A percentile compares a stretch with the other conserved stretches of the same genome.
These are phyloP conservation scores for Lichtheimia hyalospora DNA, from an alignment of 371 early-diverging fungal genomes.

Conservation along the genomic window DNA sequence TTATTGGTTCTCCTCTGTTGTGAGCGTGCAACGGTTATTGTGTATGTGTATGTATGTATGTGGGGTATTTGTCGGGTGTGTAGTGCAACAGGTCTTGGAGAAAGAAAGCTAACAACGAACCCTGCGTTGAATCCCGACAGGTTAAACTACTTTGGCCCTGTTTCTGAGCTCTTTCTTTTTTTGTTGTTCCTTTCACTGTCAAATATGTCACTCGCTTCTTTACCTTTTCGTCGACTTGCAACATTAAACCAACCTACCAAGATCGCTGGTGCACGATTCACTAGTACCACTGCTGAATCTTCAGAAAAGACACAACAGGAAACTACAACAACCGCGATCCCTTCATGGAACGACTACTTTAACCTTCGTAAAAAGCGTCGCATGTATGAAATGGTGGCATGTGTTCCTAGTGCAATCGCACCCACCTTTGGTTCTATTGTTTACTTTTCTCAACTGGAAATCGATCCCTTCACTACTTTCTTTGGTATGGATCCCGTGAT, in stretches of 20 bases:
- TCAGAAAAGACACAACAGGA: background rate
- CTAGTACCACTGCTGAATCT: background rate
- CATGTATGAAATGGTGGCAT: constrained; percentile 67
- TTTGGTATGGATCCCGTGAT: constrained; percentile 80
- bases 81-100: too few relatives aligned
- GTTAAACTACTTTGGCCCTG: too few relatives aligned
- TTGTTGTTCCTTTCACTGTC: background rate
- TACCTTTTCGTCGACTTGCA: too few relatives aligned
- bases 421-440: constrained; percentile 64
- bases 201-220: background rate
- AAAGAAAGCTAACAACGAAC: too few relatives aligned
- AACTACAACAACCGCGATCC: constrained; percentile 12
- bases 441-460: constrained; percentile 72
- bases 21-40: too few relatives aligned
- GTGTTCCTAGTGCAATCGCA: constrained; percentile 59
- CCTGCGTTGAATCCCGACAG: too few relatives aligned
- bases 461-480: constrained; percentile 77
- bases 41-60: too few relatives aligned
- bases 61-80: too few relatives aligned
- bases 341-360: constrained; percentile 82
- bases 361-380: constrained; percentile 69
- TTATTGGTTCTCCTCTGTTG: too few relatives aligned
- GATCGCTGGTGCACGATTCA: background rate
- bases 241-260: background rate
- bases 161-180: background rate